phyloP scores from a whole-genome alignment of 164 flowering plant genomes.

The Berberis vulgaris region DNA sequence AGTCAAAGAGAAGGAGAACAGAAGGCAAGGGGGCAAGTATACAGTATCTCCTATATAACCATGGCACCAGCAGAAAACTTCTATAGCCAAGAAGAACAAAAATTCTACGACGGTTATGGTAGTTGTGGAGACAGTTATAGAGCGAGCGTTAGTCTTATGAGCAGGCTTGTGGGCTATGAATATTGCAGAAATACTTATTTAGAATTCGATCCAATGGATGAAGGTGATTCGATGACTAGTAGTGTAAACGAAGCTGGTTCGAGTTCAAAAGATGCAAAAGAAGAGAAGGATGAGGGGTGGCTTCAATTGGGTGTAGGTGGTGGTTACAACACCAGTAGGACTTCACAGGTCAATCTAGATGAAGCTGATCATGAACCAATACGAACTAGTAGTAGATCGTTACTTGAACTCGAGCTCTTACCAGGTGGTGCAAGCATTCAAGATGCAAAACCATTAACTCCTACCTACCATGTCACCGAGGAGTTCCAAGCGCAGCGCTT shows the following conservation, averaged over 20 bases:
- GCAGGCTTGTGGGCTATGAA: constrained; percentile 20
- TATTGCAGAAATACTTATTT: constrained; percentile 36
- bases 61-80: constrained; percentile 50
- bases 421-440: constrained; percentile 14
- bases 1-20: constrained; percentile 5
- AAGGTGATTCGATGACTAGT: constrained; percentile 55
- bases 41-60: constrained; percentile 33
- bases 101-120: constrained; percentile 17
- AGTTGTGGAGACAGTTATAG: constrained; percentile 11
- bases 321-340: neutral
- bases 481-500: constrained; percentile 7
- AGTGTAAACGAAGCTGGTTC: constrained; percentile 41
- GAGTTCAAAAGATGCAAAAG: constrained; percentile 26
- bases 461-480: constrained; percentile 13
- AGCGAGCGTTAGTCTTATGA: constrained; percentile 26
- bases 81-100: constrained; percentile 18
- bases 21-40: neutral
- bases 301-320: constrained; percentile 66
- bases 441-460: constrained; percentile 16
- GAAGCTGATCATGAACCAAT: neutral
- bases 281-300: constrained; percentile 45
- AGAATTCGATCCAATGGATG: constrained; percentile 36
- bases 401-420: constrained; percentile 56
- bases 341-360: constrained; percentile 2
- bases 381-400: constrained; percentile 8